Conservation (phyloP, 2,329 filamentous ascomycete genomes). For the Clarireedia paspali region DNA sequence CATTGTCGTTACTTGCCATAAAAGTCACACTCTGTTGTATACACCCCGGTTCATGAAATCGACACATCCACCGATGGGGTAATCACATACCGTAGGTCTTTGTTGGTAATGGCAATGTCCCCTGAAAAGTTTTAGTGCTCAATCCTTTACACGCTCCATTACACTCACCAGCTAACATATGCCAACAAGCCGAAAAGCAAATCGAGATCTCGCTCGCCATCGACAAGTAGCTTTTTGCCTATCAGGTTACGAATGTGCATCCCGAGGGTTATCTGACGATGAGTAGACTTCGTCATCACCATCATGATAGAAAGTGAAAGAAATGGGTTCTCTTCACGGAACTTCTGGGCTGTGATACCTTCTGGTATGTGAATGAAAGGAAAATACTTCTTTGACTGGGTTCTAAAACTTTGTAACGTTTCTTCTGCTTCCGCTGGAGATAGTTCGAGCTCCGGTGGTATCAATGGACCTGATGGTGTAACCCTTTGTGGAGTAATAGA, state of each 20-base stretch:
- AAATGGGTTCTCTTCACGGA: constrained; percentile 38
- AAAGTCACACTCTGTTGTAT: background rate
- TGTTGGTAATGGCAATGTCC: constrained; percentile 22
- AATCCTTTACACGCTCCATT: too few species aligned
- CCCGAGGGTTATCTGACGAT: constrained; percentile 34
- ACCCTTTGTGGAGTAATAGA: background rate
- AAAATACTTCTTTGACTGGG: constrained; percentile 35
- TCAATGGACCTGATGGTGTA: background rate
- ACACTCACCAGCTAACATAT: constrained; percentile 3
- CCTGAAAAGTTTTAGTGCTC: constrained; percentile 23
- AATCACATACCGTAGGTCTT: background rate
- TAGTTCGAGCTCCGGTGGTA: constrained; percentile 15
- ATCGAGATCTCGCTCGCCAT: constrained; percentile 44
- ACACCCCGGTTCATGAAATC: background rate
- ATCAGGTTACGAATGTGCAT: constrained; percentile 37
- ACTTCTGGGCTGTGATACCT: constrained; percentile 31
- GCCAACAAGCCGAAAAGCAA: constrained; percentile 42
- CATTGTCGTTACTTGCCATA: background rate
- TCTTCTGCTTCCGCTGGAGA: constrained; percentile 33
- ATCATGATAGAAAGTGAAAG: constrained; percentile 43
- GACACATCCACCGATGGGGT: background rate
- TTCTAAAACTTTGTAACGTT: constrained; percentile 36
- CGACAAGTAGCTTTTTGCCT: constrained; percentile 39
- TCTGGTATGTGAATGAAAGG: constrained; percentile 38
- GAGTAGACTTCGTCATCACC: constrained; percentile 36